Conservation (phyloP, 2,329 filamentous ascomycete species). For the Dactylellina cionopaga region DNA sequence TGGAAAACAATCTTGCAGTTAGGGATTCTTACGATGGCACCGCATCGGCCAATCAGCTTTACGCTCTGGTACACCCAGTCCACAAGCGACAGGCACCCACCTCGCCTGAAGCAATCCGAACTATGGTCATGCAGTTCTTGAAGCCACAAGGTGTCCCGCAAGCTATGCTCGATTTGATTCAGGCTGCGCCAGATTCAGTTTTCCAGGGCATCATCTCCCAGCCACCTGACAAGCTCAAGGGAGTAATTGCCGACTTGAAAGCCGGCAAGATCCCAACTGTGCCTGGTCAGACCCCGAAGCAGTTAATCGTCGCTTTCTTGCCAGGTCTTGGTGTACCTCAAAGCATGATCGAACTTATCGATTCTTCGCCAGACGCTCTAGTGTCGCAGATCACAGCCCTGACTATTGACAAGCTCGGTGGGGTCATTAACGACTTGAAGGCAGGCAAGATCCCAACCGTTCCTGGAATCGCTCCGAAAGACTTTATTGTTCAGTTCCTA, state of each 20-base stretch:
- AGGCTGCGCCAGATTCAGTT: slow-evolving; percentile 2
- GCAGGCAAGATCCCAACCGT: slow-evolving; percentile 25
- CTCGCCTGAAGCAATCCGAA: too few relatives aligned
- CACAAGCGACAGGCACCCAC: too few relatives aligned
- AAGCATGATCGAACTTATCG: slow-evolving; percentile 9
- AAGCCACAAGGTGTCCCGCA: slow-evolving; percentile 9
- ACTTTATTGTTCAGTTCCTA: slow-evolving; percentile 14
- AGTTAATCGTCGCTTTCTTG: slow-evolving; percentile 21
- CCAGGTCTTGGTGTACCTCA: slow-evolving; percentile 4
- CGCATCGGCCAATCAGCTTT: too few relatives aligned
- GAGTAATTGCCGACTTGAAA: slow-evolving; percentile 1
- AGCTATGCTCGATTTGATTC: slow-evolving; percentile 14
- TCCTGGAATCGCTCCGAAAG: slow-evolving; percentile 14
- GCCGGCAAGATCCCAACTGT: slow-evolving; percentile 20
- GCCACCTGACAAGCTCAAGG: slow-evolving; percentile 8
- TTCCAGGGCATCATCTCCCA: slow-evolving; percentile 17
- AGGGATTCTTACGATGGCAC: too few relatives aligned
- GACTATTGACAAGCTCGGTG: slow-evolving; percentile 5
- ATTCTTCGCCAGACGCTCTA: slow-evolving; percentile 10
- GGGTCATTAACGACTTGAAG: neutral
- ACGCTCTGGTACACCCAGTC: too few relatives aligned
- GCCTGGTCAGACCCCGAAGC: slow-evolving; percentile 4
- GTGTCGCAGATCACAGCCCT: slow-evolving; percentile 2
- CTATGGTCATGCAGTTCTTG: slow-evolving; percentile 1
- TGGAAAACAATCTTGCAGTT: too few relatives aligned